A percentile compares a stretch with the other conserved stretches of the same genome.
Evolutionary conservation across 2,329 filamentous ascomycete species (phyloP).

Genomic region (Arthrobotrys sinensis): DNA sequence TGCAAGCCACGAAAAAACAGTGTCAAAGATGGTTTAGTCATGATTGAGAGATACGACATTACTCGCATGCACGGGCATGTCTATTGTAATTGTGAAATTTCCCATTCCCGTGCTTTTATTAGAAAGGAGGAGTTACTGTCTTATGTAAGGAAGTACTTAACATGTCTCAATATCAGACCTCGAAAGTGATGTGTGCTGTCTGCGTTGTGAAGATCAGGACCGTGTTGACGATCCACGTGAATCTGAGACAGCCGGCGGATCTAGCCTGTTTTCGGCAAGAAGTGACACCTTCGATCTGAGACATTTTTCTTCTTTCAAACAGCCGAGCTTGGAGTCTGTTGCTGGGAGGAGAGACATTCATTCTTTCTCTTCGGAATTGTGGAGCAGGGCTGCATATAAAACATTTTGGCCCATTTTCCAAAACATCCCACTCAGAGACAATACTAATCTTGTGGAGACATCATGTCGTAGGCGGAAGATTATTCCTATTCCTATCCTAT

Average conservation of each 20-base stretch:
- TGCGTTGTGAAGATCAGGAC: background rate
- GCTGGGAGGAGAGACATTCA: constrained; percentile 24
- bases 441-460: constrained; percentile 7
- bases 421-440: background rate
- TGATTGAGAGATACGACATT: too few relatives aligned
- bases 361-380: background rate
- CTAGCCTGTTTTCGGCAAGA: constrained; percentile 43
- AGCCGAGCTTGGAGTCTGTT: background rate
- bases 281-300: constrained; percentile 39
- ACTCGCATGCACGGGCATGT: too few relatives aligned
- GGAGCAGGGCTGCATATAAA: constrained; percentile 38
- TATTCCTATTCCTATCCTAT: too few relatives aligned
- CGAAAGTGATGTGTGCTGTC: too few relatives aligned
- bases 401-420: background rate
- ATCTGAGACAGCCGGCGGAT: constrained; percentile 44
- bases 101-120: background rate
- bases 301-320: constrained; percentile 27
- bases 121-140: background rate
- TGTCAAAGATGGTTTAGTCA: too few relatives aligned
- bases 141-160: too few relatives aligned
- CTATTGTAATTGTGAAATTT: too few relatives aligned
- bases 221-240: constrained; percentile 38
- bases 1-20: too few relatives aligned
- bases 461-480: background rate
- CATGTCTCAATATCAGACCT: too few relatives aligned